Evolutionary conservation across 306 rosid genomes (phyloP).

Genomic region (Acmispon strigosus): DNA sequence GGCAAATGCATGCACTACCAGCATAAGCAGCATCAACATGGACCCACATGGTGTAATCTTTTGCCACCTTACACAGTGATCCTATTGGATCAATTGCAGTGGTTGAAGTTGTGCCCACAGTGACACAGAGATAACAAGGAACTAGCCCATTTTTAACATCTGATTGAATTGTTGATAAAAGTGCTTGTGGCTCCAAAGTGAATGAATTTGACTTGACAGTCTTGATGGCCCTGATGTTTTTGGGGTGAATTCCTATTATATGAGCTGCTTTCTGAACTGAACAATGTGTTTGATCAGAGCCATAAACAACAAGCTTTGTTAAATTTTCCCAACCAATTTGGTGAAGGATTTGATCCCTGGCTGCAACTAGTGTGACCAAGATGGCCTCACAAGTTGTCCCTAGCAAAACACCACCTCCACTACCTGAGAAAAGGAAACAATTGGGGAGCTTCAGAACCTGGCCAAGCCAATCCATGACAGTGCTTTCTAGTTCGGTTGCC

Average conservation of each 20-base stretch:
- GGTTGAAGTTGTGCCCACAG: constrained; percentile 59
- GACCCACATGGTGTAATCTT: constrained; percentile 41
- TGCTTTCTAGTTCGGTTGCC: constrained; percentile 52
- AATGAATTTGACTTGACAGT: constrained; percentile 18
- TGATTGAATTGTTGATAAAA: constrained; percentile 1
- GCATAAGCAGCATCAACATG: constrained; percentile 72
- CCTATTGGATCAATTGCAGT: constrained; percentile 49
- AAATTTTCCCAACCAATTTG: constrained; percentile 10
- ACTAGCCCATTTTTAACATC: constrained; percentile 41
- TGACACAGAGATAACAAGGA: constrained; percentile 52
- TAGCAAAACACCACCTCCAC: constrained; percentile 60
- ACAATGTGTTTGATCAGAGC: constrained; percentile 66
- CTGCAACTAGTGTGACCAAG: constrained; percentile 45
- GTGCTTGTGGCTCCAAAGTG: constrained; percentile 26
- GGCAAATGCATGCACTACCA: constrained; percentile 55
- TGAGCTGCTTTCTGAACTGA: constrained; percentile 43
- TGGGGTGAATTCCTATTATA: constrained; percentile 39
- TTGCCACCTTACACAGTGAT: constrained; percentile 35
- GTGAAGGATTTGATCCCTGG: constrained; percentile 29
- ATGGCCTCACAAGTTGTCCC: constrained; percentile 55
- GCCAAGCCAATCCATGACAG: constrained; percentile 65
- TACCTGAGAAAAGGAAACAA: constrained; percentile 37
- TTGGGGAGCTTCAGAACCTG: constrained; percentile 34
- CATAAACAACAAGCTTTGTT: constrained; percentile 41
- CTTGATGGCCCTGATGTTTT: constrained; percentile 30